Evolutionary conservation across 1,139 yeast species (phyloP).

Genomic region (Geotrichum fermentans): DNA sequence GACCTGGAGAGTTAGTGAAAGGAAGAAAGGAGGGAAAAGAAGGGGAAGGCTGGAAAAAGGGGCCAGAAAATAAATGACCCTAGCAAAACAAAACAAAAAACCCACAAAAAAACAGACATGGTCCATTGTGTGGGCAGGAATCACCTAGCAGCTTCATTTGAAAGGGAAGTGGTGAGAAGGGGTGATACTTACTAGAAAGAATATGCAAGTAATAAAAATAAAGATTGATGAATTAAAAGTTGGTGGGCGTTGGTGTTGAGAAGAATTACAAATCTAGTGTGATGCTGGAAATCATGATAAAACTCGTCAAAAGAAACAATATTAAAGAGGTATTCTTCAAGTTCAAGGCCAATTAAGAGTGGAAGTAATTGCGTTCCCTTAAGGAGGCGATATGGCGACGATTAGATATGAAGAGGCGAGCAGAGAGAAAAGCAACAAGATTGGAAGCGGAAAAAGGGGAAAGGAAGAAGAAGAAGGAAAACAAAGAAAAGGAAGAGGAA

Average conservation of each 20-base stretch:
- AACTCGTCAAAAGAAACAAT: too few species aligned
- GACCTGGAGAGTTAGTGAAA: conserved; percentile 3
- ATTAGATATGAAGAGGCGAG: too few species aligned
- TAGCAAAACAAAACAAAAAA: not conserved
- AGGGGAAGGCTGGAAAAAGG: conserved; percentile 1
- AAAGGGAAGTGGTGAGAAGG: not conserved
- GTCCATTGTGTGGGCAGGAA: not conserved
- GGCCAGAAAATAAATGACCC: not conserved
- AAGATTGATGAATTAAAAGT: too few species aligned
- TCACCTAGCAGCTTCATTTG: not conserved
- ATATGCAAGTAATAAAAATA: not conserved
- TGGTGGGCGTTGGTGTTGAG: too few species aligned
- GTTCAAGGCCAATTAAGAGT: too few species aligned
- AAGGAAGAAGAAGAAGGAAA: not conserved
- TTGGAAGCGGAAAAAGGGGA: not conserved
- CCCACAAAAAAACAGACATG: not conserved
- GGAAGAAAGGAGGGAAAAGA: not conserved
- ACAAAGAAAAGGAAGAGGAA: not conserved
- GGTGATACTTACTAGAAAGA: not conserved
- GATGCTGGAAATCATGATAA: too few species aligned
- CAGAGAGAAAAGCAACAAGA: not conserved
- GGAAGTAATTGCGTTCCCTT: too few species aligned
- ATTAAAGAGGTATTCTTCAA: too few species aligned
- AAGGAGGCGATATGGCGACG: too few species aligned
- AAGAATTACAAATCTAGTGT: too few species aligned